Conservation (phyloP, 2,329 filamentous ascomycete species). For the Amphichorda felina region DNA sequence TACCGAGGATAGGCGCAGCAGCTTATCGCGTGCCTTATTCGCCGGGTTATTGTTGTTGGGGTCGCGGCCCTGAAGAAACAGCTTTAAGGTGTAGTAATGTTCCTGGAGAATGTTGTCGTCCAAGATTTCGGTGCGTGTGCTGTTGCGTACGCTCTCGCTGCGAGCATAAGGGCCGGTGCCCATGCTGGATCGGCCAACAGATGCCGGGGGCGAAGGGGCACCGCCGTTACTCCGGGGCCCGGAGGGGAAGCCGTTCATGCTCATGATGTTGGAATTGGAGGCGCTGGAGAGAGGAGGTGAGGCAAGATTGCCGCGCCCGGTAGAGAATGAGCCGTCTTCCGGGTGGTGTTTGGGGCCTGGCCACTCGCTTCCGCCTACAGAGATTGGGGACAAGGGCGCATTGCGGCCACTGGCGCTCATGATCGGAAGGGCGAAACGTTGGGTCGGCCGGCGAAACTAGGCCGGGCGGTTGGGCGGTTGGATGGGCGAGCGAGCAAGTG, state of each 20-base stretch:
- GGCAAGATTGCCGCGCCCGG: conserved; percentile 45
- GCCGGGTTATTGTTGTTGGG: conserved; percentile 63
- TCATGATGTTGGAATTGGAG: conserved; percentile 37
- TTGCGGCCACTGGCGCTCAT: conserved; percentile 54
- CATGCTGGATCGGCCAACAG: conserved; percentile 74
- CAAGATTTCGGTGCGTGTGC: conserved; percentile 42
- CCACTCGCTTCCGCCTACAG: conserved; percentile 76
- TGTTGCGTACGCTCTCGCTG: conserved; percentile 51
- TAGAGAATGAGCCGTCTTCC: conserved; percentile 40
- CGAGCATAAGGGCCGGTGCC: conserved; percentile 59
- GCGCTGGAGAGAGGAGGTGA: conserved; percentile 61
- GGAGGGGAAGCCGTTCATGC: conserved; percentile 49
- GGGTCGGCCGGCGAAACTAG: background rate
- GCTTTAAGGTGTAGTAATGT: conserved; percentile 71
- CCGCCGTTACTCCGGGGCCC: conserved; percentile 45
- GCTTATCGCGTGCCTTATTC: conserved; percentile 89
- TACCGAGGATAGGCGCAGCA: conserved; percentile 75
- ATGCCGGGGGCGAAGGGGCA: conserved; percentile 76
- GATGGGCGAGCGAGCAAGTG: background rate
- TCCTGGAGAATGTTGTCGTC: conserved; percentile 55
- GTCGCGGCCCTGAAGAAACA: conserved; percentile 66
- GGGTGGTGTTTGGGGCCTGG: conserved; percentile 57
- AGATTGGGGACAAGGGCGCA: conserved; percentile 72
- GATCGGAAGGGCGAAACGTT: conserved; percentile 16
- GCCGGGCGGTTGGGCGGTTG: background rate